These are phyloP conservation scores for Xylariaceae sp. DNA, from an alignment of 2,329 filamentous ascomycete species.

Conservation along the genomic window DNA sequence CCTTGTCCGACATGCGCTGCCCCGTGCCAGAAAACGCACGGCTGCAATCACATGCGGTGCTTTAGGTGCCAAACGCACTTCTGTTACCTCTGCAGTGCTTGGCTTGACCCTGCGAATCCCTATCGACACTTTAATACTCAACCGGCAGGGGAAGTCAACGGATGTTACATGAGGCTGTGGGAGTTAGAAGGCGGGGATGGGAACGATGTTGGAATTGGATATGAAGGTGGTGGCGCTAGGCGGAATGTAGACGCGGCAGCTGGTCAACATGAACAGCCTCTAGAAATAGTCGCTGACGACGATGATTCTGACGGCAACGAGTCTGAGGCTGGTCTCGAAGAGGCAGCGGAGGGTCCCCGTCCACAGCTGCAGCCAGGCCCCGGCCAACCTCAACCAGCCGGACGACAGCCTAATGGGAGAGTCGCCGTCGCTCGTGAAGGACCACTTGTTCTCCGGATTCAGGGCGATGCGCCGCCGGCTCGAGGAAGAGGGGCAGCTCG, in stretches of 20 bases:
- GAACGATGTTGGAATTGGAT: conserved; percentile 51
- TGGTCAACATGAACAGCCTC: conserved; percentile 29
- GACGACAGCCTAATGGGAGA: conserved; percentile 34
- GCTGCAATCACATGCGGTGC: conserved; percentile 97
- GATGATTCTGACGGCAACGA: conserved; percentile 37
- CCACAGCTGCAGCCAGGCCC: conserved; percentile 18
- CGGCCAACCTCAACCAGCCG: conserved; percentile 27
- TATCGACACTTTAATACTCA: conserved; percentile 85
- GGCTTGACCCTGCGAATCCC: conserved; percentile 78
- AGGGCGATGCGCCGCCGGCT: conserved; percentile 40
- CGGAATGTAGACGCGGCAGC: conserved; percentile 22
- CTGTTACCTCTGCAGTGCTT: conserved; percentile 91
- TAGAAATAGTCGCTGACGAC: conserved; percentile 30
- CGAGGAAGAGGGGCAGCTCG: conserved; percentile 27
- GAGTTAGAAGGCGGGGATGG: conserved; percentile 83
- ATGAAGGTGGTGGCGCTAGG: conserved; percentile 42
- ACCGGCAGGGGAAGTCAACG: conserved; percentile 53
- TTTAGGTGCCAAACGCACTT: conserved; percentile 89
- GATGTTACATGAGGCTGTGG: conserved; percentile 87
- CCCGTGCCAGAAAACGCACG: conserved; percentile 85
- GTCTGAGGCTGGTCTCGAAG: conserved; percentile 33
- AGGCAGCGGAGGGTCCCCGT: conserved; percentile 13
- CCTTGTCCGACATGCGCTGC: conserved; percentile 86
- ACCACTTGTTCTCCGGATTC: conserved; percentile 59
- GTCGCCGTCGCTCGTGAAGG: conserved; percentile 58